These are phyloP conservation scores for Cucumis sativus DNA, from an alignment of 306 rosid species.

Conservation along the genomic window DNA sequence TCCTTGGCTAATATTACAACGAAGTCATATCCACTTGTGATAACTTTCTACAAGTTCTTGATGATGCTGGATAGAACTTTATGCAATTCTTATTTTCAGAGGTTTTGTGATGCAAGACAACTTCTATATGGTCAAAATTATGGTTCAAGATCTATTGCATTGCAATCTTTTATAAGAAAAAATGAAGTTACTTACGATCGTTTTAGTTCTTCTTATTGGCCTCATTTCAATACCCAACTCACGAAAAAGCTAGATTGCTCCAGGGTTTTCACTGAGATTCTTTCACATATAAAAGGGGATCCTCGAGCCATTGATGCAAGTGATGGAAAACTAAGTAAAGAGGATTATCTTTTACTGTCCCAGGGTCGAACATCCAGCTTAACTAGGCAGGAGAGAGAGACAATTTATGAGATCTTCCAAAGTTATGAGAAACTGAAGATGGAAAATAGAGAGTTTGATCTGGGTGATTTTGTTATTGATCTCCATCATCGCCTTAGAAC, in stretches of 20 bases:
- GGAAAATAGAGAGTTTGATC: conserved; percentile 53
- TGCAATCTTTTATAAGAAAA: conserved; percentile 36
- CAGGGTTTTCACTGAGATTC: conserved; percentile 53
- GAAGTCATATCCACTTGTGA: conserved; percentile 54
- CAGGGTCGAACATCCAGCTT: conserved; percentile 34
- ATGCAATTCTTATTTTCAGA: conserved; percentile 53
- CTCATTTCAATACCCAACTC: conserved; percentile 38
- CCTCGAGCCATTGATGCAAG: conserved; percentile 17
- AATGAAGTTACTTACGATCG: conserved; percentile 59
- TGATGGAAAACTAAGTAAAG: conserved; percentile 34
- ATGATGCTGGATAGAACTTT: conserved; percentile 80
- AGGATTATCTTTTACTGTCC: conserved; percentile 32
- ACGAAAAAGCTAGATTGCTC: conserved; percentile 53
- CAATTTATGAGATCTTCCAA: conserved; percentile 38
- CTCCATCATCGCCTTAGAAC: conserved; percentile 36
- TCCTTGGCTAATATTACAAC: conserved; percentile 42
- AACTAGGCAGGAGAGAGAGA: conserved; percentile 28
- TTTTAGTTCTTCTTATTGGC: conserved; percentile 57
- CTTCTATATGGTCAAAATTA: conserved; percentile 7
- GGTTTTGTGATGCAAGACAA: conserved; percentile 24
- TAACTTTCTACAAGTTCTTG: conserved; percentile 60
- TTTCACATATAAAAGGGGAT: conserved; percentile 68
- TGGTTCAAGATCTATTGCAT: conserved; percentile 32
- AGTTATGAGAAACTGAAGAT: conserved; percentile 56
- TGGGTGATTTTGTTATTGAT: conserved; percentile 59